Base-by-base conservation (phyloP, 139 green algal genomes). In the Chlorella vulgaris region DNA sequence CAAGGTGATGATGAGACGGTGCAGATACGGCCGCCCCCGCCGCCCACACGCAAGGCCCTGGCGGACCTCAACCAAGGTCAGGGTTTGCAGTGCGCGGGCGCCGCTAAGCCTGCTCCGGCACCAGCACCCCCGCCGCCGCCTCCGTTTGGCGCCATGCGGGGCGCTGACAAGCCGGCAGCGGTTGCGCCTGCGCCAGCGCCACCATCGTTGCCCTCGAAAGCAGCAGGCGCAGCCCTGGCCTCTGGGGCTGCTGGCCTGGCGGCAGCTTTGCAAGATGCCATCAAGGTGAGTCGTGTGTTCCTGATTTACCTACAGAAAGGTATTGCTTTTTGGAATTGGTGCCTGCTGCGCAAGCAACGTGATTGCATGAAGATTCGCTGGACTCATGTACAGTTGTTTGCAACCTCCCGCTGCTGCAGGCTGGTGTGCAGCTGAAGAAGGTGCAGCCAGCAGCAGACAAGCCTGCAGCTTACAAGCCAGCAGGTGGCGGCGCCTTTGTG, bases 1-100 rank as follows among this genome's bases (percentile, higher is more conserved):
- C 65, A 87, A n/a, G 71, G 80, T 29, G 65, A 84, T 13, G 78
- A 88, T 7, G 84, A 87, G 19, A 88, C 84, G 22, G 58, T 88
- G 82, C 68, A 74, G 69, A 69, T 86, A 38, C 19, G 43, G 6
- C 33, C 35, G 19, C 53, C 73, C 21, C 65, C 29, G 6, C 62
- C 75, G 65, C 58, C 35, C 67, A 79, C 42, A 47, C 51, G 35
- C n/a, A n/a, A n/a, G n/a, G n/a, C 26, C 6, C 47, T 29, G 24
- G 67, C 67, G 4, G n/a, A n/a, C n/a, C n/a, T n/a, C n/a, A n/a
- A n/a, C n/a, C n/a, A n/a, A n/a, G n/a, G n/a, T n/a, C n/a, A n/a
- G n/a, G n/a, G n/a, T n/a, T n/a, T n/a, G n/a, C n/a, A n/a, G n/a
- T n/a, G n/a, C 47, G 47, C 15, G 47, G 13, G 13, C 13, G 47